phyloP scores from a whole-genome alignment of 1,284 basidiomycete species.

The Cystobasidiaceae sp. region DNA sequence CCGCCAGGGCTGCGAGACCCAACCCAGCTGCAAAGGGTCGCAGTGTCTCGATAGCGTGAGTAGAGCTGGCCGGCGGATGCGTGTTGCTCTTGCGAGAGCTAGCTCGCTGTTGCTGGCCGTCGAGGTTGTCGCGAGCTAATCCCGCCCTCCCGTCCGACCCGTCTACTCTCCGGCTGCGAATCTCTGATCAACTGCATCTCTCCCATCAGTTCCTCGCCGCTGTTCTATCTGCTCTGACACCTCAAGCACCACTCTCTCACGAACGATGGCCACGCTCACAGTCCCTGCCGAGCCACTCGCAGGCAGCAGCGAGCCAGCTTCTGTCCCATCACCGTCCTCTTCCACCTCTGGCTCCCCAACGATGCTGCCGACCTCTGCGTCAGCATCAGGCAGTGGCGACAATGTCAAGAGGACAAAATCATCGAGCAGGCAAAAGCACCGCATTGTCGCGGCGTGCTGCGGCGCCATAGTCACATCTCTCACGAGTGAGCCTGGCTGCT shows the following conservation, averaged over 20 bases:
- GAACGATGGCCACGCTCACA: slow-evolving; percentile 13
- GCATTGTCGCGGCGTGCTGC: slow-evolving; percentile 38
- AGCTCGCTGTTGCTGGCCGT: too few relatives aligned
- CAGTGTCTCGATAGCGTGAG: too few relatives aligned
- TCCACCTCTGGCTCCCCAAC: not conserved
- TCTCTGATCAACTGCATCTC: too few relatives aligned
- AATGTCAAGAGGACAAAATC: not conserved
- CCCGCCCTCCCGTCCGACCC: too few relatives aligned
- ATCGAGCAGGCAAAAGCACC: slow-evolving; percentile 31
- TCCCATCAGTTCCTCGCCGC: too few relatives aligned
- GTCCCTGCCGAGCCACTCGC: slow-evolving; percentile 21
- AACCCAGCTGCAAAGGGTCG: too few relatives aligned
- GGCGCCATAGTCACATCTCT: slow-evolving; percentile 39
- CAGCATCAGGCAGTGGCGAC: slow-evolving; percentile 1
- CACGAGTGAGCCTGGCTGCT: slow-evolving; percentile 35
- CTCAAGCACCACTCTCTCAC: not conserved
- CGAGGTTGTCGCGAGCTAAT: too few relatives aligned
- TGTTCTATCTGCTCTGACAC: too few relatives aligned
- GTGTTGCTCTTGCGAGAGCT: too few relatives aligned
- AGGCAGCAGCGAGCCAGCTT: not conserved
- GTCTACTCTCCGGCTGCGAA: too few relatives aligned
- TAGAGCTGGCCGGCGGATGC: too few relatives aligned
- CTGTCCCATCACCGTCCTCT: not conserved
- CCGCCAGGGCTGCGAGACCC: too few relatives aligned
- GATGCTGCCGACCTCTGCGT: not conserved